Conservation (phyloP, 768 basidiomycete genomes). For the Lactarius hengduanensis region DNA sequence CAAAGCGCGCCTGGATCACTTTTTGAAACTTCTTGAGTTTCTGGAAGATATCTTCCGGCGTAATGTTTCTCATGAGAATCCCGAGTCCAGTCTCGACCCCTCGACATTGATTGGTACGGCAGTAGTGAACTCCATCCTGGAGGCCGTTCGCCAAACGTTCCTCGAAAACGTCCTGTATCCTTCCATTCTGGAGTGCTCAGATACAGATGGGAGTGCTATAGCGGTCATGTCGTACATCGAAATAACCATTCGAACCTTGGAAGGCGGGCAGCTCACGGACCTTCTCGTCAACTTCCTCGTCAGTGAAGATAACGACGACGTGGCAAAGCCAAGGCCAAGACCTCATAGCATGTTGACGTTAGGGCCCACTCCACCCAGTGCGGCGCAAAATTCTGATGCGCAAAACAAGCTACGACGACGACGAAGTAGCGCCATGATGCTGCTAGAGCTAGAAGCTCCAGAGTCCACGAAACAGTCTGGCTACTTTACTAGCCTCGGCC, state of each 20-base stretch:
- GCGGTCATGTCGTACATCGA: slow-evolving; percentile 97
- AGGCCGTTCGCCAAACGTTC: slow-evolving; percentile 81
- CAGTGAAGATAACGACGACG: slow-evolving; percentile 79
- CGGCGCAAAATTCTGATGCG: slow-evolving; percentile 39
- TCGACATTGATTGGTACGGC: slow-evolving; percentile 72
- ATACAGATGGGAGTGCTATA: slow-evolving; percentile 89
- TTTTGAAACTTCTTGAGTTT: slow-evolving; percentile 89
- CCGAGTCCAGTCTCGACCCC: slow-evolving; percentile 49
- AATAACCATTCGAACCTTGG: slow-evolving; percentile 75
- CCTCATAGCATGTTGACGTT: slow-evolving; percentile 45
- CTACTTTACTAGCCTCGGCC: slow-evolving; percentile 84
- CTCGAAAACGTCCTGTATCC: slow-evolving; percentile 93
- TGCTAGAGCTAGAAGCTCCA: slow-evolving; percentile 83
- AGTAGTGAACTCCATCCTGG: slow-evolving; percentile 79
- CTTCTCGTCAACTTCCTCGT: slow-evolving; percentile 76
- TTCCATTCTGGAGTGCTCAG: slow-evolving; percentile 89
- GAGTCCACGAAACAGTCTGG: slow-evolving; percentile 66
- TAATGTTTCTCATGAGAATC: slow-evolving; percentile 46
- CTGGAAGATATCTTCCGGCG: slow-evolving; percentile 83
- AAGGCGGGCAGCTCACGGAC: slow-evolving; percentile 63
- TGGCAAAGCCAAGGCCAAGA: slow-evolving; percentile 47
- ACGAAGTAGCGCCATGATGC: slow-evolving; percentile 87
- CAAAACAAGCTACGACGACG: slow-evolving; percentile 53
- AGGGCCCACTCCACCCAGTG: slow-evolving; percentile 37
- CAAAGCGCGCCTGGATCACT: slow-evolving; percentile 77